These are phyloP conservation scores for Teratosphaeriaceae sp. DNA, from an alignment of 2,329 filamentous ascomycete species.

Conservation along the genomic window DNA sequence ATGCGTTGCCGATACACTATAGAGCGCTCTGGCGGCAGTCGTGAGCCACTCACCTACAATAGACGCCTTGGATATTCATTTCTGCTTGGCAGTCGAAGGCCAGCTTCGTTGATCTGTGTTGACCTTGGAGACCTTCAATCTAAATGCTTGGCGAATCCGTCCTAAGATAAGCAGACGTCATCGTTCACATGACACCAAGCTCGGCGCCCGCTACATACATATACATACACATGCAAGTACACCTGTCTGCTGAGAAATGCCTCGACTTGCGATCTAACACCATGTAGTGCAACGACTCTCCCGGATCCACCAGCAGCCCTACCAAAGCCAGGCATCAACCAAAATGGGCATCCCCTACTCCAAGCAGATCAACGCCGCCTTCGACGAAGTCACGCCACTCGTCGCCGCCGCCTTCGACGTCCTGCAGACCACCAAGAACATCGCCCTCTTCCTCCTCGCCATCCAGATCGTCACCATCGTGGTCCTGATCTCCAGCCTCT, in stretches of 20 bases:
- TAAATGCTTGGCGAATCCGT: too few species aligned
- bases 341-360: conserved; percentile 49
- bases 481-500: conserved; percentile 35
- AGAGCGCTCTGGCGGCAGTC: too few species aligned
- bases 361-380: conserved; percentile 45
- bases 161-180: background rate
- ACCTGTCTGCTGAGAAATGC: too few species aligned
- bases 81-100: too few species aligned
- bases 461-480: conserved; percentile 43
- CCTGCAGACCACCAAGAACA: conserved; percentile 44
- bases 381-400: conserved; percentile 48
- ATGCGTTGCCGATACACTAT: too few species aligned
- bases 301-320: conserved; percentile 30
- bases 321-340: background rate
- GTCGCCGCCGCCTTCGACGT: conserved; percentile 45
- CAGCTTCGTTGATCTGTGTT: too few species aligned
- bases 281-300: background rate
- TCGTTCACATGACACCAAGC: background rate
- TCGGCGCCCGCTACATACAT: too few species aligned
- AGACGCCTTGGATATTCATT: too few species aligned
- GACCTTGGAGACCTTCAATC: too few species aligned
- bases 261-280: too few species aligned
- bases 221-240: too few species aligned
- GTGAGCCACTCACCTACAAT: too few species aligned
- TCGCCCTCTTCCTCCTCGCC: conserved; percentile 41